Percentiles rank a stretch among this genome's conserved stretches.
Conservation (phyloP, 1,139 yeast genomes). For the Taphrina pruni region DNA sequence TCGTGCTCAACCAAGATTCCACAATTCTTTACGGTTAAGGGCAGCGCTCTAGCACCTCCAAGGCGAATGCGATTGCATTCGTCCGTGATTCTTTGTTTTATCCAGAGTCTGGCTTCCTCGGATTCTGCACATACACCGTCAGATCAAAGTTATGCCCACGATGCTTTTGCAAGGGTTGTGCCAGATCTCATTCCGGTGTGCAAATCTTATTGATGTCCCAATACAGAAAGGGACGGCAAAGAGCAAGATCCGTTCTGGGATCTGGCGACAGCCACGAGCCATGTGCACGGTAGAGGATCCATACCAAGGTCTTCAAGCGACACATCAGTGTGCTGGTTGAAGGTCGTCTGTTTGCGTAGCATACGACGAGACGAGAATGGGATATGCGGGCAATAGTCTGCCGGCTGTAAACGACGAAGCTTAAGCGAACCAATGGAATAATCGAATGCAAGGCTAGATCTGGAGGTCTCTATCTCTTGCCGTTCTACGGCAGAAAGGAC, state of each 20-base stretch:
- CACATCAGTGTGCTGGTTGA: constrained; percentile 17
- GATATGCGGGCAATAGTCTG: not conserved
- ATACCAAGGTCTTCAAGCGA: constrained; percentile 15
- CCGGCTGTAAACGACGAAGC: not conserved
- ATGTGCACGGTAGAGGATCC: not conserved
- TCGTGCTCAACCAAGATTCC: constrained; percentile 34
- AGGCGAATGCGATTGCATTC: constrained; percentile 31
- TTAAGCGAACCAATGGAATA: not conserved
- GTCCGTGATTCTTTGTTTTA: constrained; percentile 9
- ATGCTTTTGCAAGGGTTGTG: not conserved
- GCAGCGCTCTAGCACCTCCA: constrained; percentile 37
- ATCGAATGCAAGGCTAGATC: not conserved
- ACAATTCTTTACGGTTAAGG: constrained; percentile 36
- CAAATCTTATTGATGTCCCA: constrained; percentile 6
- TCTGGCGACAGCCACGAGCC: constrained; percentile 5
- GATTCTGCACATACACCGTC: constrained; percentile 11
- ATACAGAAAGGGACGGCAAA: not conserved
- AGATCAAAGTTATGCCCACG: constrained; percentile 1
- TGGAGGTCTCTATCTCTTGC: no score
- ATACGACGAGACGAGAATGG: not conserved
- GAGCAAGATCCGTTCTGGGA: constrained; percentile 9
- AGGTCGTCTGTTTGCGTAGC: constrained; percentile 25
- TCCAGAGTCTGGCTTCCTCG: constrained; percentile 29
- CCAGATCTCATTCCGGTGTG: constrained; percentile 10
- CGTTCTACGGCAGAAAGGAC: no score